These are phyloP conservation scores for Pythium sukuiense DNA, from an alignment of 352 stramenopile genomes.

Conservation along the genomic window DNA sequence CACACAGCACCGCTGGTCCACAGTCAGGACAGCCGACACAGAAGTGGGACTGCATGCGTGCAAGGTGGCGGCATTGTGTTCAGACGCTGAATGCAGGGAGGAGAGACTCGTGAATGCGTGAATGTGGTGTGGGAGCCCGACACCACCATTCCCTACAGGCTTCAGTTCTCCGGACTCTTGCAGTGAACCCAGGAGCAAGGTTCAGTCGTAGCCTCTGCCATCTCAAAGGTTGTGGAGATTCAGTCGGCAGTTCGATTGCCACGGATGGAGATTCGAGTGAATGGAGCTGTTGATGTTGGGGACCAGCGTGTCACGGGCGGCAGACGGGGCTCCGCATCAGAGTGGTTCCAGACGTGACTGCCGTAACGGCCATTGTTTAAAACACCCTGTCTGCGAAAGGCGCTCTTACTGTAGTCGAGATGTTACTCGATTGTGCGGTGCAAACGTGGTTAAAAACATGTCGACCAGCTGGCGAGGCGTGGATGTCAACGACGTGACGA, in stretches of 20 bases:
- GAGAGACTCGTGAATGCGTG: background rate
- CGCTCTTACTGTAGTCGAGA: no score
- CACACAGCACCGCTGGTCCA: background rate
- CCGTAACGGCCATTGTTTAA: slow-evolving; percentile 1
- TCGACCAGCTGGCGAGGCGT: slow-evolving; percentile 9
- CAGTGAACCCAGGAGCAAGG: background rate
- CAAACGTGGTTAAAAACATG: background rate
- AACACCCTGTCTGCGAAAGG: background rate
- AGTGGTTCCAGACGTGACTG: slow-evolving; percentile 12
- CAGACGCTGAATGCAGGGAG: background rate
- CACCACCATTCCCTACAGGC: background rate
- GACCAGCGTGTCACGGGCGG: background rate
- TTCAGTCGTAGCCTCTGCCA: background rate
- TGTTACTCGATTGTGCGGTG: no score
- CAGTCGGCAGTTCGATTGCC: background rate
- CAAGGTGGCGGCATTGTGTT: background rate
- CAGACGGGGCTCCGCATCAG: background rate
- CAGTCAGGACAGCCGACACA: slow-evolving; percentile 2
- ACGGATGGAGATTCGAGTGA: background rate
- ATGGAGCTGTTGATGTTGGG: background rate
- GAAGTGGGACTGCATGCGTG: background rate
- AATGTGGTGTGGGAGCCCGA: background rate
- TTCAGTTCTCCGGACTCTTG: background rate
- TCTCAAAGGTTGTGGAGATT: background rate
- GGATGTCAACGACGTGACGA: slow-evolving; percentile 20